phyloP scores from a whole-genome alignment of 164 flowering plant genomes.

The Chloranthus sessilifolius region DNA sequence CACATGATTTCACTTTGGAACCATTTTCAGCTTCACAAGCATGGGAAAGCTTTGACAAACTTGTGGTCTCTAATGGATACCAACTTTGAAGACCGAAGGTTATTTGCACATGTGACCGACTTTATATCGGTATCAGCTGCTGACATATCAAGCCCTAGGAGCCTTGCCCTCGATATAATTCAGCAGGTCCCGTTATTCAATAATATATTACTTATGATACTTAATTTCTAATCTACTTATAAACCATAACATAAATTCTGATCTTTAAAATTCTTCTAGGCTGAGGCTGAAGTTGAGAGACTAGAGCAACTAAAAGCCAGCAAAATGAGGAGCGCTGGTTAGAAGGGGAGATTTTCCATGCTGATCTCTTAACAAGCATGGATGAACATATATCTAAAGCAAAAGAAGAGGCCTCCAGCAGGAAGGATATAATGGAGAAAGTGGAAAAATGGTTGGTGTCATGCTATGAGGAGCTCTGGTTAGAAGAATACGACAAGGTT shows the following conservation, averaged over 20 bases:
- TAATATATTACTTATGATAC: no score
- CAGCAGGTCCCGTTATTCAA: no score
- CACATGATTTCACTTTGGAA: no score
- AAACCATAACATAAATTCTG: no score
- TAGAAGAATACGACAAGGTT: slow-evolving; percentile 89
- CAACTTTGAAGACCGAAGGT: slow-evolving; percentile 50
- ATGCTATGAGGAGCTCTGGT: slow-evolving; percentile 84
- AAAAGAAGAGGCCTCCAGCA: slow-evolving; percentile 78
- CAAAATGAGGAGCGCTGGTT: slow-evolving; percentile 82
- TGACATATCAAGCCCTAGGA: slow-evolving; percentile 65
- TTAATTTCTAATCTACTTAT: no score
- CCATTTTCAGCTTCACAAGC: slow-evolving; percentile 76
- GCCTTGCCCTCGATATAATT: slow-evolving; percentile 57
- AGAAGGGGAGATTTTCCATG: slow-evolving; percentile 84
- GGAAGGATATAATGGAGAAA: slow-evolving; percentile 79
- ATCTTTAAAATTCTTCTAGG: slow-evolving; percentile 36
- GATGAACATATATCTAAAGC: slow-evolving; percentile 72
- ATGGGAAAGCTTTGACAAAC: slow-evolving; percentile 69
- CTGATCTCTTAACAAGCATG: slow-evolving; percentile 75
- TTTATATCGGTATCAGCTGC: slow-evolving; percentile 44
- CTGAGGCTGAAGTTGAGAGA: slow-evolving; percentile 82
- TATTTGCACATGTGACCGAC: slow-evolving; percentile 49
- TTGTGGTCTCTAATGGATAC: slow-evolving; percentile 95
- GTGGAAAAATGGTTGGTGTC: slow-evolving; percentile 82
- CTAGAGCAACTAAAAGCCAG: slow-evolving; percentile 83